Conservation (phyloP, 768 basidiomycete genomes). For the Boletus rubropictus region DNA sequence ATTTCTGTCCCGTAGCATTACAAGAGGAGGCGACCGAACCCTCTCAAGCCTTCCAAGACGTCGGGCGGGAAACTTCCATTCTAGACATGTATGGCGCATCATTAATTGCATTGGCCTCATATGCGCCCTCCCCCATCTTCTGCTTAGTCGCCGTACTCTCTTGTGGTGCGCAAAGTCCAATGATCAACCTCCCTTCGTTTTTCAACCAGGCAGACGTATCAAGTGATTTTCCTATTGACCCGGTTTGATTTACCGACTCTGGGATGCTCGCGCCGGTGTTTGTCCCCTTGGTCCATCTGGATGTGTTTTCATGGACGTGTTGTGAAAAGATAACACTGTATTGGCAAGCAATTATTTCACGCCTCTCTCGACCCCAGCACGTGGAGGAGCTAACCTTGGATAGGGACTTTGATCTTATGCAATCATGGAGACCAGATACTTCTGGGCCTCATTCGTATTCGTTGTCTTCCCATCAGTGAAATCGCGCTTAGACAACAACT, state of each 20-base stretch:
- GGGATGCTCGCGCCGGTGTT: too few species aligned
- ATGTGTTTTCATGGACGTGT: not conserved
- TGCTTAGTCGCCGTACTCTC: not conserved
- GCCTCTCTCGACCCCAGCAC: not conserved
- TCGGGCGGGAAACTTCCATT: slow-evolving; percentile 50
- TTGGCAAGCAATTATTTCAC: not conserved
- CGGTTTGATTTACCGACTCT: not conserved
- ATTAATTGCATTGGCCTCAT: not conserved
- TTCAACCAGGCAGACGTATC: too few species aligned
- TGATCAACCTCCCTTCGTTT: not conserved
- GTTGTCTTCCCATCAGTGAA: not conserved
- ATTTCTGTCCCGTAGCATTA: slow-evolving; percentile 15
- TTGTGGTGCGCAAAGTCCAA: not conserved
- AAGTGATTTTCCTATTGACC: not conserved
- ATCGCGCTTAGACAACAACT: too few species aligned
- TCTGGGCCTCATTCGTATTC: not conserved
- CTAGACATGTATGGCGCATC: slow-evolving; percentile 31
- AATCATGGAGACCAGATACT: not conserved
- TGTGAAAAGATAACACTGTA: not conserved
- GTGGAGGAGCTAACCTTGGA: too few species aligned
- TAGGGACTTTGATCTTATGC: too few species aligned
- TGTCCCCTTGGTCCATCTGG: not conserved
- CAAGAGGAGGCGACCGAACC: slow-evolving; percentile 45
- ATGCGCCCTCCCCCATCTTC: not conserved
- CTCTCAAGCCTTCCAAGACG: slow-evolving; percentile 52